Evolutionary conservation across 352 stramenopile genomes (phyloP).

Genomic region (Phytophthora vignae): DNA sequence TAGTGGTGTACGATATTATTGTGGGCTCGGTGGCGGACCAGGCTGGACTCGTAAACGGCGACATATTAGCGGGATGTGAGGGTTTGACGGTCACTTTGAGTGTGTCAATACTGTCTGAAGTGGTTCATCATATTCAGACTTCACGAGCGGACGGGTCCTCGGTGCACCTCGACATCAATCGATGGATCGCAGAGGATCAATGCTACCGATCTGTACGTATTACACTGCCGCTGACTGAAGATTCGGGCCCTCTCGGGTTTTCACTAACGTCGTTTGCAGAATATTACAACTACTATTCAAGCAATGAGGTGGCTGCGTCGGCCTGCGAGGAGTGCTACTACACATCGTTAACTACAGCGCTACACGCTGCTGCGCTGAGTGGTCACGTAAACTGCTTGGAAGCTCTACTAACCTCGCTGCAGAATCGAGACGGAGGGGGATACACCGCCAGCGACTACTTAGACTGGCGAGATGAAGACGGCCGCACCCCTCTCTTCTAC

Average conservation of each 20-base stretch:
- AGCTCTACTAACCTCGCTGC: constrained; percentile 37
- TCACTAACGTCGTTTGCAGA: constrained; percentile 59
- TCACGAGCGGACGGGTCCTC: neutral
- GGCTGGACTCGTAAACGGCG: constrained; percentile 50
- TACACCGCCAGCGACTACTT: constrained; percentile 43
- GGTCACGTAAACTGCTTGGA: constrained; percentile 66
- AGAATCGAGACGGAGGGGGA: constrained; percentile 23
- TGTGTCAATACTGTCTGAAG: constrained; percentile 14
- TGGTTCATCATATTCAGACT: constrained; percentile 30
- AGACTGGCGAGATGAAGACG: constrained; percentile 69
- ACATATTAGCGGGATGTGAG: constrained; percentile 56
- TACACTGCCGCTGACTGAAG: constrained; percentile 12
- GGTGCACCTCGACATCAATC: constrained; percentile 50
- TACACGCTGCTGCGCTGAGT: constrained; percentile 64
- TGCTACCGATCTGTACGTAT: constrained; percentile 50
- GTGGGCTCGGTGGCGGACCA: constrained; percentile 37
- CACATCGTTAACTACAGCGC: constrained; percentile 54
- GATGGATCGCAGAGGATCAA: constrained; percentile 54
- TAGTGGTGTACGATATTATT: constrained; percentile 58
- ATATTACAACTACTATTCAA: constrained; percentile 52
- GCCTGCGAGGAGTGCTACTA: constrained; percentile 70
- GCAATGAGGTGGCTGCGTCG: constrained; percentile 6
- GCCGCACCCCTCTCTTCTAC: constrained; percentile 76
- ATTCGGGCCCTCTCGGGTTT: constrained; percentile 46
- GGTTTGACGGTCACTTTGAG: constrained; percentile 25